Conservation (phyloP, 2,329 filamentous ascomycete species). For the Albifimbria verrucaria region DNA sequence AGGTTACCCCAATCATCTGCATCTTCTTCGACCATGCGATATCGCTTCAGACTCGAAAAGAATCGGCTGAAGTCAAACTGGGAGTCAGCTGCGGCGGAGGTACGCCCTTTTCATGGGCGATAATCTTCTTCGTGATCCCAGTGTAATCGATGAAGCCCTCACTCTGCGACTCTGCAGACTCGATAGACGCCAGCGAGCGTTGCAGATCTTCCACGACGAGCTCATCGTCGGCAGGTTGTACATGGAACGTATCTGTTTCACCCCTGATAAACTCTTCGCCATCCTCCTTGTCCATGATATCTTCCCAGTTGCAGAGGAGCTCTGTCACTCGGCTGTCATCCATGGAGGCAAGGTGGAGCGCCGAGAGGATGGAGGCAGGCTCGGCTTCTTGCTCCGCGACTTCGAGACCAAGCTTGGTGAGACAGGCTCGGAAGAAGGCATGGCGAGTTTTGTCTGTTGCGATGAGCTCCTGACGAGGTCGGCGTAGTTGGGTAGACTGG, state of each 20-base stretch:
- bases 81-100: conserved; percentile 74
- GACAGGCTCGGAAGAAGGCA: conserved; percentile 73
- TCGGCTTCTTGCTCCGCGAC: conserved; percentile 63
- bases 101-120: conserved; percentile 65
- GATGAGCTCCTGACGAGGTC: conserved; percentile 65
- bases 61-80: conserved; percentile 82
- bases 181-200: conserved; percentile 40
- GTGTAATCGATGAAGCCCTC: conserved; percentile 73
- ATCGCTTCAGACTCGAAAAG: conserved; percentile 67
- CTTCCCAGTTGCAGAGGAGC: conserved; percentile 62
- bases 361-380: conserved; percentile 74
- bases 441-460: conserved; percentile 68
- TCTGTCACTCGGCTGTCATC: conserved; percentile 62
- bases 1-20: conserved; percentile 69
- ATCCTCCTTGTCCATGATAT: conserved; percentile 64
- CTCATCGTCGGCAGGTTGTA: conserved; percentile 63
- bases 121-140: conserved; percentile 67
- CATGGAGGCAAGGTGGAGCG: conserved; percentile 74
- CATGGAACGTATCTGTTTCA: conserved; percentile 77
- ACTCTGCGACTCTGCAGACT: conserved; percentile 19
- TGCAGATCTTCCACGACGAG: conserved; percentile 57
- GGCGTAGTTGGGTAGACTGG: conserved; percentile 65
- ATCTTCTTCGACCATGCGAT: conserved; percentile 54
- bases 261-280: conserved; percentile 71
- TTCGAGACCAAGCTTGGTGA: conserved; percentile 77